Evolutionary conservation across 2,329 filamentous ascomycete genomes (phyloP), one percentile per base, ranked within the genome.

Genomic region (Coniella vitis): DNA sequence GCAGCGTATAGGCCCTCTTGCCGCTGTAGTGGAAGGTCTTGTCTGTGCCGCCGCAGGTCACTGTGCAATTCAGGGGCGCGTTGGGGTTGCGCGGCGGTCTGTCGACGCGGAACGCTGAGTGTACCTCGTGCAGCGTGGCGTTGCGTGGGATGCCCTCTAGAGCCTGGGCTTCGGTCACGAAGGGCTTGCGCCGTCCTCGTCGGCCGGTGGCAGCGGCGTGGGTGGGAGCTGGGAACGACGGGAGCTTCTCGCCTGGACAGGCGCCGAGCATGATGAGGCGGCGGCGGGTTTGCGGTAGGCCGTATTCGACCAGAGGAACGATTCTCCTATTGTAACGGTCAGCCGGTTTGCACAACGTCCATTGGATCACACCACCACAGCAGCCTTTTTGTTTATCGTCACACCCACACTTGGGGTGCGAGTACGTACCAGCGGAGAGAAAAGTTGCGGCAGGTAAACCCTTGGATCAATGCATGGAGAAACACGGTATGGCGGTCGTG

Each of bases 161-260:
- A 1, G 69, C 72, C 17, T 69, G 62, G 1, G 62, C 57, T 1
- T 78, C 73, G 0, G 76, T 74, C 0, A 65, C 67, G 45, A 66
- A 75, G 0, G 65, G 68, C 20, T 60, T 64, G 25, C 5, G 25
- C 10, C 25, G 25, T 29, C 25, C 25, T 29, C 25, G 25, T 21
- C 67, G 60, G 2, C 63, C 63, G 2, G 42, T 43, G 1, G 31
- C 56, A 5, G 71, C 64, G 2, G 66, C 58, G 53, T 88, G 82
- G 0, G 83, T 88, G 0, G 78, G 69, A 0, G 60, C 35, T 0
- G 87, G 86, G 29, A 88, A 85, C 0, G 70, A 61, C 0, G 87
- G 87, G 0, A 93, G 72, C 1, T 59, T 65, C 60, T 93, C 86
- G 0, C 88, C 88, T 0, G 87, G 86, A 5, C 83, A 73, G 4